phyloP scores from a whole-genome alignment of 768 basidiomycete genomes.

The Kwoniella dendrophila region DNA sequence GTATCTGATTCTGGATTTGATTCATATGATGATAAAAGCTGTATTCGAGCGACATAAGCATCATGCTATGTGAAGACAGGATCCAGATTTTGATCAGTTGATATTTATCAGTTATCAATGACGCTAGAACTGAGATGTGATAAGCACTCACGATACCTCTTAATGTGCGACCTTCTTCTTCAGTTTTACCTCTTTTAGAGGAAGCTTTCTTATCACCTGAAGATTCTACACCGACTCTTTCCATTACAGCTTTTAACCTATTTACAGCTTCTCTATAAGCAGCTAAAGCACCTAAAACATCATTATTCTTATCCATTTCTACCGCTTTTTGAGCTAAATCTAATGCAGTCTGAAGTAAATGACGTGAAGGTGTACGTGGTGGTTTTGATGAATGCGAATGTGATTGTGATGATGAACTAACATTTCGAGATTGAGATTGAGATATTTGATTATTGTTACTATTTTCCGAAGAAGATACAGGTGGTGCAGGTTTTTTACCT shows the following conservation, averaged over 20 bases:
- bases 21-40: constrained; percentile 43
- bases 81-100: not conserved
- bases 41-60: constrained; percentile 54
- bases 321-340: constrained; percentile 54
- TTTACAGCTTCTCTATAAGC: constrained; percentile 52
- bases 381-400: constrained; percentile 9
- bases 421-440: too few species aligned
- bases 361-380: constrained; percentile 45
- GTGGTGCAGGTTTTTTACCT: constrained; percentile 1
- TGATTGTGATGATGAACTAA: too few species aligned
- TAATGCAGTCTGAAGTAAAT: constrained; percentile 51
- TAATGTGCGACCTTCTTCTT: constrained; percentile 53
- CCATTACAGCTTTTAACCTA: constrained; percentile 52
- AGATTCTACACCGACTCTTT: constrained; percentile 49
- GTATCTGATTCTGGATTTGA: not conserved
- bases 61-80: constrained; percentile 42
- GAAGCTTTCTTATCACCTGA: constrained; percentile 22
- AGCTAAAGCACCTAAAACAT: constrained; percentile 48
- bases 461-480: not conserved
- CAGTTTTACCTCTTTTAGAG: constrained; percentile 26
- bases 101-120: not conserved
- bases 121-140: not conserved
- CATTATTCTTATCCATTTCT: constrained; percentile 53
- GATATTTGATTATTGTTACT: too few species aligned
- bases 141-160: constrained; percentile 51